These are phyloP conservation scores for Cystofilobasidium bisporidii DNA, from an alignment of 768 basidiomycete species.

Conservation along the genomic window DNA sequence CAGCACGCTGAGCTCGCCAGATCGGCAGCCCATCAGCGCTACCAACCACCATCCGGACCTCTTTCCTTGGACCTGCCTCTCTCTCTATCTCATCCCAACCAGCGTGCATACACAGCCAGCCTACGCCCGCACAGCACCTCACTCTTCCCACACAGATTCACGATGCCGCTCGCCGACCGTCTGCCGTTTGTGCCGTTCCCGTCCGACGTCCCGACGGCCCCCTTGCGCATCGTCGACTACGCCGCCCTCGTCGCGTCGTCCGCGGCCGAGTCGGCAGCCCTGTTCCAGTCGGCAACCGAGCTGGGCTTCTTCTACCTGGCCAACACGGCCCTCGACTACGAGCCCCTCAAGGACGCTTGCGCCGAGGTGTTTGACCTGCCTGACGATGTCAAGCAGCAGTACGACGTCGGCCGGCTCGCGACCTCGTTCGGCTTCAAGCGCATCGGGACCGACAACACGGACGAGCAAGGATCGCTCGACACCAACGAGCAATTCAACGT, in stretches of 20 bases:
- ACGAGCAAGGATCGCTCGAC: conserved; percentile 13
- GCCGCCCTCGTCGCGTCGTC: conserved; percentile 44
- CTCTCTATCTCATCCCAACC: too few relatives aligned
- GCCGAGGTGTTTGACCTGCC: conserved; percentile 50
- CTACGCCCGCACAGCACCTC: too few relatives aligned
- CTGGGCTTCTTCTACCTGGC: conserved; percentile 62
- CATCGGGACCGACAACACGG: conserved; percentile 24
- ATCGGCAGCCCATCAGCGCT: too few relatives aligned
- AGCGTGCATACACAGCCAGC: too few relatives aligned
- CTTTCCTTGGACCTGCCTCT: too few relatives aligned
- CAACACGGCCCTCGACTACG: conserved; percentile 50
- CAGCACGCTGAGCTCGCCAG: too few relatives aligned
- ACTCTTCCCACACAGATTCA: background rate
- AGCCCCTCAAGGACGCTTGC: conserved; percentile 52
- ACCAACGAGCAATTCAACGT: conserved; percentile 24
- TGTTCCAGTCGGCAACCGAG: conserved; percentile 53
- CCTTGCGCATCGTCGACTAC: conserved; percentile 53
- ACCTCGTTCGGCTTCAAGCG: conserved; percentile 21
- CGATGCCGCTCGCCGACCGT: conserved; percentile 15
- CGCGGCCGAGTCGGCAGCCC: conserved; percentile 45
- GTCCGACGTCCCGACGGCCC: conserved; percentile 48
- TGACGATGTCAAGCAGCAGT: conserved; percentile 50
- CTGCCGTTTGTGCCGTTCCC: conserved; percentile 44
- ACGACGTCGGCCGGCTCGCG: conserved; percentile 17
- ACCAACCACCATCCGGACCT: too few relatives aligned